These are phyloP conservation scores for Pseudocercospora vitis DNA, from an alignment of 2,329 filamentous ascomycete species.

Conservation along the genomic window DNA sequence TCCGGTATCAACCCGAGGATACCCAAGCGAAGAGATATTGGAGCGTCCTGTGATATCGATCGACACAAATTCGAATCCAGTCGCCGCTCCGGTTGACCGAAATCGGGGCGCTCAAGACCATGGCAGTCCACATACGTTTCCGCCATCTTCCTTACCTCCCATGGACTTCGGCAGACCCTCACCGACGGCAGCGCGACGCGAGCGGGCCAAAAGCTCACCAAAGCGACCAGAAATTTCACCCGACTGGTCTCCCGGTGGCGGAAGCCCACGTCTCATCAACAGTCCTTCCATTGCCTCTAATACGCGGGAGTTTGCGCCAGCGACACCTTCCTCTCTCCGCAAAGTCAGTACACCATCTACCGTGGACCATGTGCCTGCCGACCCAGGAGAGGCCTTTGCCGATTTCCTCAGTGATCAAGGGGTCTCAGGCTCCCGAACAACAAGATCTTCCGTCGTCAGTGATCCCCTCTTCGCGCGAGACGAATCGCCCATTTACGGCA, in stretches of 20 bases:
- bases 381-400: conserved; percentile 3
- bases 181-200: neutral
- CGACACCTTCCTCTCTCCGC: conserved; percentile 3
- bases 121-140: too few species aligned
- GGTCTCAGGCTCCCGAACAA: neutral
- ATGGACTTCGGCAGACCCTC: neutral
- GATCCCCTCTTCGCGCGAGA: neutral
- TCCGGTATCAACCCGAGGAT: too few species aligned
- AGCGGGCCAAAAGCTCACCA: neutral
- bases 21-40: neutral
- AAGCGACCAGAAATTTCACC: neutral
- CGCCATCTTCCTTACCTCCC: neutral
- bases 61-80: neutral
- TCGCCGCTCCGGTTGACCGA: neutral
- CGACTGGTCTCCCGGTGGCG: neutral
- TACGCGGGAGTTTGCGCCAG: neutral
- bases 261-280: neutral
- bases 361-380: neutral
- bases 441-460: neutral
- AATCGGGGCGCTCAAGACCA: neutral
- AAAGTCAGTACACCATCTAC: conserved; percentile 2
- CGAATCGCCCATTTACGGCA: neutral
- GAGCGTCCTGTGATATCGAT: too few species aligned
- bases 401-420: neutral
- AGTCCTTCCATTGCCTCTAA: conserved; percentile 6